Percentiles rank a stretch among this genome's conserved stretches.
phyloP scores from a whole-genome alignment of 768 basidiomycete genomes.

The Agaricus sinodeliciosus region DNA sequence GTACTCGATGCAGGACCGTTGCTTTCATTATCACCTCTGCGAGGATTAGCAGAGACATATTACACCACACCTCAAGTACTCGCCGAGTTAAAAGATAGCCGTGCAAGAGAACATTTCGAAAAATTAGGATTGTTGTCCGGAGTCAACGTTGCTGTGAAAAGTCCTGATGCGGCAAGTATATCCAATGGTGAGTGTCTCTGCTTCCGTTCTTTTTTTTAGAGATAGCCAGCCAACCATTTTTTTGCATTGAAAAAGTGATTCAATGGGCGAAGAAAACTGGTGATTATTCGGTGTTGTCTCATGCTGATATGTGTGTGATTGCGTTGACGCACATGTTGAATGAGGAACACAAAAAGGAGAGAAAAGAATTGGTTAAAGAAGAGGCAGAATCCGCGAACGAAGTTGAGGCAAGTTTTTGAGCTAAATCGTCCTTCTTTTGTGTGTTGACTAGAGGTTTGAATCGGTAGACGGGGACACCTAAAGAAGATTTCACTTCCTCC shows the following conservation, averaged over 20 bases:
- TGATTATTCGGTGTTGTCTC: slow-evolving; percentile 88
- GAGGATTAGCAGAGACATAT: slow-evolving; percentile 83
- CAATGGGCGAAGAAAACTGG: slow-evolving; percentile 93
- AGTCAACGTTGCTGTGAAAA: slow-evolving; percentile 63
- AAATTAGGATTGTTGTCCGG: slow-evolving; percentile 70
- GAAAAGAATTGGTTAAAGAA: slow-evolving; percentile 24
- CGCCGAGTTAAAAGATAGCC: slow-evolving; percentile 82
- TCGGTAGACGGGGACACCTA: slow-evolving; percentile 22
- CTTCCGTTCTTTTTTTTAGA: not conserved
- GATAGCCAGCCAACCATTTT: not conserved
- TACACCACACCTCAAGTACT: slow-evolving; percentile 88
- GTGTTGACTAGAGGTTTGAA: slow-evolving; percentile 14
- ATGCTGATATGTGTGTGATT: slow-evolving; percentile 84
- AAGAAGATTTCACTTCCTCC: not conserved
- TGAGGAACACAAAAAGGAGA: slow-evolving; percentile 38
- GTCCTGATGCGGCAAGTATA: slow-evolving; percentile 66
- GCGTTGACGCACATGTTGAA: slow-evolving; percentile 83
- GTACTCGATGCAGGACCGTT: slow-evolving; percentile 94
- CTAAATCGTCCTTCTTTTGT: not conserved
- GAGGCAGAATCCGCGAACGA: not conserved
- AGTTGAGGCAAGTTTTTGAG: slow-evolving; percentile 19
- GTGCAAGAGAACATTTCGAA: slow-evolving; percentile 82
- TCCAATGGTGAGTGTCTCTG: slow-evolving; percentile 44
- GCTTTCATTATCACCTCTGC: slow-evolving; percentile 80
- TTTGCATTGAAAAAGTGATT: slow-evolving; percentile 48